Base-by-base conservation (phyloP, 495 filamentous ascomycete genomes). In the Penicillium ochrochloron region DNA sequence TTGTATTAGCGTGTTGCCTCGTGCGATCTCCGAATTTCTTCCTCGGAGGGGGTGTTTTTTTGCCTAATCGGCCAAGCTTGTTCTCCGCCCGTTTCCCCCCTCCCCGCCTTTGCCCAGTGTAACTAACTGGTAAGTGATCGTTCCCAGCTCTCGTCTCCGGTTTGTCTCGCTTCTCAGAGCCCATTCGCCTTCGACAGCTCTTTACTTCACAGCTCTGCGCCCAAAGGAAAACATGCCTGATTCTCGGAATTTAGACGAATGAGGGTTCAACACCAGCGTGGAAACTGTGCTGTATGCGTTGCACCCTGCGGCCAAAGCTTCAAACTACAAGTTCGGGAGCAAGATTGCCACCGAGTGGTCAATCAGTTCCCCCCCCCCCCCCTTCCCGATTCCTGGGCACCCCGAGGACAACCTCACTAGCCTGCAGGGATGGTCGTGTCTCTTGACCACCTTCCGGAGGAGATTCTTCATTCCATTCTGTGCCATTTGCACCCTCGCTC, bases 391-490 rank as follows among this genome's bases (percentile, higher is more conserved):
- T 11, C 25, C 14, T 19, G 34, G 53, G 25, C 27, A 31, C 50
- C 50, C 56, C 39, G 27, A 17, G 39, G 51, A 35, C 15, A 11
- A n/a, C 51, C 51, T 54, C 58, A 12, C 33, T 61, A 50, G 35
- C 23, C 37, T 64, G 67, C 52, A 73, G 77, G 71, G 64, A 81
- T 81, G 77, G 66, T 77, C 67, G 62, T 71, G 57, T 77, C 73
- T 67, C 74, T 82, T 41, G 66, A 70, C 61, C 61, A 78, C 60
- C 80, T 93, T 46, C 92, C 92, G 35, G 88, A 91, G 68, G 92
- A 95, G 74, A 83, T 95, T 64, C 78, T 95, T 64, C 84, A 88
- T 69, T 83, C 87, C 21, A 86, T 94, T 60, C 76, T 94, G 57
- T 82, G 78, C 62, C 84, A 83, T 64, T 76, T 89, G 31, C 73